These are phyloP conservation scores for Cyclotella atomus DNA, from an alignment of 108 stramenopile species.

Conservation along the genomic window DNA sequence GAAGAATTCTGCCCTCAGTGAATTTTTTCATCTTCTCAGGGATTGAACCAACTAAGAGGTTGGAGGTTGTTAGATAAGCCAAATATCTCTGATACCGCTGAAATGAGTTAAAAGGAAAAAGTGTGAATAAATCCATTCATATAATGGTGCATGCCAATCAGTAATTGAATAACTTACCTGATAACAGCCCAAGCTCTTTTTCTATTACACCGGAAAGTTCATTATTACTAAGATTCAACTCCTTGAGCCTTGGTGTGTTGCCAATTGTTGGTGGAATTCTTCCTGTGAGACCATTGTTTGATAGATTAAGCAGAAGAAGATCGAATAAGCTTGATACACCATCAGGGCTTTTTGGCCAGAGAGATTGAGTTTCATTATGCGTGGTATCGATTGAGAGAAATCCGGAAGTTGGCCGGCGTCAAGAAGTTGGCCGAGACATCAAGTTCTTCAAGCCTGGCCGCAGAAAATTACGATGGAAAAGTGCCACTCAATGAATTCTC, in stretches of 20 bases:
- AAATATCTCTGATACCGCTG: not conserved
- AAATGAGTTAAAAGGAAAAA: not conserved
- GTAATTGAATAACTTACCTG: not conserved
- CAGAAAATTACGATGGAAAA: conserved; percentile 15
- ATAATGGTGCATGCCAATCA: not conserved
- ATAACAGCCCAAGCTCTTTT: conserved; percentile 3
- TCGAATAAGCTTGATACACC: not conserved
- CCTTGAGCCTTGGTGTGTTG: not conserved
- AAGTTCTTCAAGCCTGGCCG: not conserved
- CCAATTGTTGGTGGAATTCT: conserved; percentile 10
- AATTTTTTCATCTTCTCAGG: not conserved
- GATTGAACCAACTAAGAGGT: not conserved
- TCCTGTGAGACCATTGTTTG: conserved; percentile 12
- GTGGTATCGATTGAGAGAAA: not conserved
- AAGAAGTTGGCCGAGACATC: not conserved
- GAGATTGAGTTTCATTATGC: not conserved
- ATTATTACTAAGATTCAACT: conserved; percentile 10
- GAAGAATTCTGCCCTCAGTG: not conserved
- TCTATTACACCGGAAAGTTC: not conserved
- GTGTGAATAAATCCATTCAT: not conserved
- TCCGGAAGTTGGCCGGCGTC: conserved; percentile 31
- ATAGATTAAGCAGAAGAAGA: not conserved
- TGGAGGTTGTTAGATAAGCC: not conserved
- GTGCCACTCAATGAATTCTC: conserved; percentile 11
- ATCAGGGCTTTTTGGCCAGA: conserved; percentile 7